These are phyloP conservation scores for Erodium moschatum DNA, from an alignment of 441 rosid species.

Conservation along the genomic window DNA sequence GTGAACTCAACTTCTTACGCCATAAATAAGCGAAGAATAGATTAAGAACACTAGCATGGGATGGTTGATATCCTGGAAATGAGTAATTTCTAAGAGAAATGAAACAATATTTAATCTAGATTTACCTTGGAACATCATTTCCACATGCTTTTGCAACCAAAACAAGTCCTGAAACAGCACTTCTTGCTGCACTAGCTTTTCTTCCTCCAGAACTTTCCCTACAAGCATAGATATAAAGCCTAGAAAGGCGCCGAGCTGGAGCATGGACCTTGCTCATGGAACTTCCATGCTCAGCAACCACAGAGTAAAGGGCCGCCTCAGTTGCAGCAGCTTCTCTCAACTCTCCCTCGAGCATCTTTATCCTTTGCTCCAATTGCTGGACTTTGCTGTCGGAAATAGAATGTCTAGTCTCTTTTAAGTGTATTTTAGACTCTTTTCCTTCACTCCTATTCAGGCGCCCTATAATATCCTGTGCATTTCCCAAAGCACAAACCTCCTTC, in stretches of 20 bases:
- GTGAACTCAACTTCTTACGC: neutral
- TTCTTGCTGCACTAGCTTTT: constrained; percentile 72
- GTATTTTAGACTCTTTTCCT: constrained; percentile 45
- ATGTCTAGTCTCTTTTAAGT: constrained; percentile 34
- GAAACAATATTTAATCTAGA: neutral
- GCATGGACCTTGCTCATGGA: constrained; percentile 87
- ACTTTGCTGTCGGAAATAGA: constrained; percentile 48
- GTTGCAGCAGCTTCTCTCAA: constrained; percentile 84
- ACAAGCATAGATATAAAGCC: constrained; percentile 73
- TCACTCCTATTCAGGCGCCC: constrained; percentile 33
- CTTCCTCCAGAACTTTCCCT: constrained; percentile 43
- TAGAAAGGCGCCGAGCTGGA: constrained; percentile 89
- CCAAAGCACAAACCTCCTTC: constrained; percentile 27
- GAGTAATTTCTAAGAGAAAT: neutral
- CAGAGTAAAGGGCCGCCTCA: constrained; percentile 81
- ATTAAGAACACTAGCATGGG: neutral
- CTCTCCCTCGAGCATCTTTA: constrained; percentile 80
- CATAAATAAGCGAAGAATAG: neutral
- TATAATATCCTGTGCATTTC: constrained; percentile 24
- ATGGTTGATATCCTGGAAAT: neutral
- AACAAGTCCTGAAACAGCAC: constrained; percentile 68
- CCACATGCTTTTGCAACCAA: constrained; percentile 91
- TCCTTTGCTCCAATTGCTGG: constrained; percentile 57
- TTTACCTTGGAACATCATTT: constrained; percentile 88
- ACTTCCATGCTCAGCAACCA: constrained; percentile 87